Base-by-base conservation (phyloP, 2,329 filamentous ascomycete genomes). In the Madurella mycetomatis region DNA sequence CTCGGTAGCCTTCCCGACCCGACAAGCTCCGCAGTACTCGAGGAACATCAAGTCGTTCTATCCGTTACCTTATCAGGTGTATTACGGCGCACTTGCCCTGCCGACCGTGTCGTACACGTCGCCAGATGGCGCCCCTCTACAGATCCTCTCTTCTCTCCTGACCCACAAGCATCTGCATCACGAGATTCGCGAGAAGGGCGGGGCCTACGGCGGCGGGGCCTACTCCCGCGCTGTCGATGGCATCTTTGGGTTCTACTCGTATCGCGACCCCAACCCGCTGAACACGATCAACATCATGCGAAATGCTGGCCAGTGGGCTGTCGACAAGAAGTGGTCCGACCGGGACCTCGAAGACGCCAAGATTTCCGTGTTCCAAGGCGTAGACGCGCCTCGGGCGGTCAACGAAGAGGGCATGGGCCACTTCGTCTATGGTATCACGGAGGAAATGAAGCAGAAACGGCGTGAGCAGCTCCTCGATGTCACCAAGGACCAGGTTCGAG, bases 151-250 rank as follows among this genome's bases (percentile, higher is more conserved):
- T 12, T 90, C 96, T 69, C 83, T 99, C 16, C 81, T 99, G 32
- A 97, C 92, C 0, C 92, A 99, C 74, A 96, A 96, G 72, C 89
- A 96, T 67, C 79, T 99, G 30, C 94, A 99, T 68, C 92, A 95
- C 62, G 94, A 97, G 71, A 96, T 99, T 61, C 88, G 94, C 52
- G 94, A 99, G 69, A 97, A 97, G 72, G 94, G 94, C 32, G 94
- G 94, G 39, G 94, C 94, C 0, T 99, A 99, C 63, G 94, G 94
- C 43, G 94, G 90, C 18, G 91, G 92, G 13, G 92, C 94, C 1
- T 92, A 90, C 68, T 86, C 88, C 43, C 84, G 85, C 19, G 83
- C 87, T 0, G 74, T 96, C 8, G 87, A 90, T 62, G 92, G 92
- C 19, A 71, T 95, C 1, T 97, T 99, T 64, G 90, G 90, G 15